Percentiles rank a stretch among this genome's conserved stretches.
phyloP scores from a whole-genome alignment of 805 yeast species.

The Myxozyma monticola region DNA sequence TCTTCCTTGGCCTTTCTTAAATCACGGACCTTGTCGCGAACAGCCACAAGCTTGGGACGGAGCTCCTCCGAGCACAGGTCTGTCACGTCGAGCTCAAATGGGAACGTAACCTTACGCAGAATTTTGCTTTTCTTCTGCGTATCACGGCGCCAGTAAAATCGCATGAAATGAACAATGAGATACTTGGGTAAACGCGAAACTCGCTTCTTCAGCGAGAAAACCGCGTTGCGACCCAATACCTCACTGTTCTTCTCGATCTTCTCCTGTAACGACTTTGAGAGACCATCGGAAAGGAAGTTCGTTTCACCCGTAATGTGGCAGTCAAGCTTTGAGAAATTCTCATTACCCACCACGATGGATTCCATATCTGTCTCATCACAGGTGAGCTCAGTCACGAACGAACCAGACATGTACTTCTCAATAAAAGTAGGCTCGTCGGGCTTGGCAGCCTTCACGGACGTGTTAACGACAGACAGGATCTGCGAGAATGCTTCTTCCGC shows the following conservation, averaged over 20 bases:
- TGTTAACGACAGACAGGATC: constrained; percentile 48
- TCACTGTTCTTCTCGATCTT: constrained; percentile 74
- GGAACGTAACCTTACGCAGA: constrained; percentile 90
- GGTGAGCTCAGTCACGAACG: constrained; percentile 60
- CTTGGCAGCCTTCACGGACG: constrained; percentile 30
- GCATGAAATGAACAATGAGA: constrained; percentile 85
- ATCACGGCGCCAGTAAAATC: constrained; percentile 95
- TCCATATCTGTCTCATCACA: constrained; percentile 60
- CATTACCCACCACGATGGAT: constrained; percentile 48
- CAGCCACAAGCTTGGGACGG: constrained; percentile 61
- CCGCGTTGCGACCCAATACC: constrained; percentile 67
- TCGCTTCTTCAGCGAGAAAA: constrained; percentile 56
- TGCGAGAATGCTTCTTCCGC: constrained; percentile 96
- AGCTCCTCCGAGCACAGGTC: constrained; percentile 83
- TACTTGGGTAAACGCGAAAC: constrained; percentile 82
- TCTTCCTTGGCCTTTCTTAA: constrained; percentile 74
- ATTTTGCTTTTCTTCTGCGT: constrained; percentile 89
- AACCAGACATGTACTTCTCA: constrained; percentile 61
- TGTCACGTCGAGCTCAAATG: constrained; percentile 84
- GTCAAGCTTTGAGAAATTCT: constrained; percentile 68
- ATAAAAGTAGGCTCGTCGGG: constrained; percentile 45
- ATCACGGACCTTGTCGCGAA: constrained; percentile 74
- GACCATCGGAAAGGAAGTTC: constrained; percentile 84
- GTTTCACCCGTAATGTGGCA: constrained; percentile 87
- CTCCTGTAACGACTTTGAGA: constrained; percentile 71